phyloP scores from a whole-genome alignment of 1,139 yeast species.

The Geotrichum klebahnii region DNA sequence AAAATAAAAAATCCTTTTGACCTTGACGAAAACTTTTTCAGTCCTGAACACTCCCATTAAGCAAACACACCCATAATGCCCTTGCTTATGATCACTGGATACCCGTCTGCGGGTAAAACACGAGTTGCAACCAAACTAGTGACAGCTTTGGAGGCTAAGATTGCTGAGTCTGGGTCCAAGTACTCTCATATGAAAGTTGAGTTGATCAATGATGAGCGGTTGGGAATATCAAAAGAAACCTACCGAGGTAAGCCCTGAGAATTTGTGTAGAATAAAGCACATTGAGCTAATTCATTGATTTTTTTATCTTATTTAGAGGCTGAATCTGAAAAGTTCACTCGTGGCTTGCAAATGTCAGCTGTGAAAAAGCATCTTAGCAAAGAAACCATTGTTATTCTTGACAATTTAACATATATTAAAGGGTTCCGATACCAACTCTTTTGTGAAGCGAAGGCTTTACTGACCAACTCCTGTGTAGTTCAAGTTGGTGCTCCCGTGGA shows the following conservation, averaged over 20 bases:
- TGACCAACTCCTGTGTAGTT: conserved; percentile 78
- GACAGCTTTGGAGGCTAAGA: conserved; percentile 47
- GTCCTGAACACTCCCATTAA: neutral
- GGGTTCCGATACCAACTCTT: conserved; percentile 92
- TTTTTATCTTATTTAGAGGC: conserved; percentile 54
- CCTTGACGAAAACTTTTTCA: conserved; percentile 7
- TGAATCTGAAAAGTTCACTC: conserved; percentile 66
- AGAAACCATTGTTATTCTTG: conserved; percentile 71
- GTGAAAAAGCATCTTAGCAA: conserved; percentile 75
- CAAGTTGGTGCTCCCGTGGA: conserved; percentile 69
- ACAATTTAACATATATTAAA: conserved; percentile 83
- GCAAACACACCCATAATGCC: conserved; percentile 55
- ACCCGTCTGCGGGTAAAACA: conserved; percentile 81
- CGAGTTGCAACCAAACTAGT: conserved; percentile 61
- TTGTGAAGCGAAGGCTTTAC: conserved; percentile 84
- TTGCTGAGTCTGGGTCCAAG: conserved; percentile 41
- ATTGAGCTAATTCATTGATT: no score
- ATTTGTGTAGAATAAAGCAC: no score
- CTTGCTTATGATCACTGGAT: conserved; percentile 74
- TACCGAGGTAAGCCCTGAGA: conserved; percentile 43
- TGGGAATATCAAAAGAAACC: conserved; percentile 65
- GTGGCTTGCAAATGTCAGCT: conserved; percentile 84
- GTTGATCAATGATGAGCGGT: conserved; percentile 69
- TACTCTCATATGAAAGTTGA: conserved; percentile 58
- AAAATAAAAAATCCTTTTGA: neutral